These are phyloP conservation scores for Aspergillus thermomutatus DNA, from an alignment of 2,329 filamentous ascomycete genomes.

Conservation along the genomic window DNA sequence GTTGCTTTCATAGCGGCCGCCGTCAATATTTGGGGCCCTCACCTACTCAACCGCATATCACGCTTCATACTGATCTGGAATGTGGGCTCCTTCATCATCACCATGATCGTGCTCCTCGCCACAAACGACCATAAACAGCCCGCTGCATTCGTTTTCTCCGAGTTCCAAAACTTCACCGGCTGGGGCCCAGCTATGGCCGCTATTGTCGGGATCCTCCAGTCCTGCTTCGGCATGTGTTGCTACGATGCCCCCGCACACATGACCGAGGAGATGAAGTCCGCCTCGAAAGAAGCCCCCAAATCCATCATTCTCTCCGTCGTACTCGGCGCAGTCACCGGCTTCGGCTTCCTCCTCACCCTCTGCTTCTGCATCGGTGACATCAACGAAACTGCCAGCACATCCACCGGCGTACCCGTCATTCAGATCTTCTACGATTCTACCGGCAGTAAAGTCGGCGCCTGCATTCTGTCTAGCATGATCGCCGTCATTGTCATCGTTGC, in stretches of 20 bases:
- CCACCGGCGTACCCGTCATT: constrained; percentile 52
- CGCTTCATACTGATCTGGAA: constrained; percentile 53
- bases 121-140: constrained; percentile 54
- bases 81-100: constrained; percentile 50
- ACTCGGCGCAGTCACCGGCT: constrained; percentile 46
- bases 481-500: constrained; percentile 47
- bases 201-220: constrained; percentile 53
- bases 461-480: constrained; percentile 46
- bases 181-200: constrained; percentile 51
- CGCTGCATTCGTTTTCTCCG: constrained; percentile 53
- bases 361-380: constrained; percentile 55
- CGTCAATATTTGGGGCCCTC: constrained; percentile 51
- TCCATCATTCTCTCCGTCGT: constrained; percentile 46
- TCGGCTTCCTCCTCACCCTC: constrained; percentile 47
- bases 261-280: constrained; percentile 51
- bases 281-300: constrained; percentile 34
- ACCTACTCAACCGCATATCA: constrained; percentile 51
- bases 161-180: constrained; percentile 55
- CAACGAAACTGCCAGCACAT: constrained; percentile 41
- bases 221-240: constrained; percentile 53
- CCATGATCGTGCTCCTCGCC: constrained; percentile 52
- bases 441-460: constrained; percentile 43
- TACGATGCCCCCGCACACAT: constrained; percentile 52
- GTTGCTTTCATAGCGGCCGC: constrained; percentile 45
- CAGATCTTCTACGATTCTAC: constrained; percentile 53